Base-by-base conservation (phyloP, 2,329 filamentous ascomycete species). In the Epichloe sp. region DNA sequence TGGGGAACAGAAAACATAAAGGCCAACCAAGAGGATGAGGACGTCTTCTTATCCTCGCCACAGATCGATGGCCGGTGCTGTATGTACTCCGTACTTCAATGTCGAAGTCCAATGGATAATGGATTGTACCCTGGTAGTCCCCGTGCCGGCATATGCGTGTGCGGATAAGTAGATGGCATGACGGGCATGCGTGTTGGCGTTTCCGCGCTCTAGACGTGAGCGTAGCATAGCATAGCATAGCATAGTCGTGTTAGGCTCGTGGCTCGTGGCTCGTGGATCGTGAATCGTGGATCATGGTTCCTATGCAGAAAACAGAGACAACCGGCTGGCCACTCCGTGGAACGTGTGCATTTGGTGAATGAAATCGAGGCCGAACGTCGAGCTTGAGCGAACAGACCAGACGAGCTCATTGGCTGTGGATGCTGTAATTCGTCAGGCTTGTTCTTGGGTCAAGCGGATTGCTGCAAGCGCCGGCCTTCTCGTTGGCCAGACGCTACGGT, bases 401-500 rank as follows among this genome's bases (percentile, higher is more conserved):
- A 31, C 31, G 31, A 31, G 8, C 46, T 38, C 11, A 38, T 26
- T 35, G 35, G 41, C 12, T 21, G 11, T n/a, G 46, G 14, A 45
- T 23, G 46, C 47, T 15, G n/a, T 42, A 7, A 42, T 21, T n/a
- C 41, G 26, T 44, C 44, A 6, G 14, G 47, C 6, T 14, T 35
- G 35, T 52, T 62, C 61, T 63, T 57, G 59, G 60, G 56, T 58
- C 53, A 52, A 48, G 55, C 53, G 55, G 51, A 51, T 60, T 51
- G 59, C 55, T 65, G 64, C 64, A 63, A 57, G 56, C 58, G 52
- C 53, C 56, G 48, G 61, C 53, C 57, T 54, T 52, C 51, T 65
- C 59, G 63, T 54, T 66, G 64, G 64, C 61, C 59, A 58, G 60
- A 60, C 56, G 44, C 56, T 54, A 48, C 37, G 11, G 42, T 64